Evolutionary conservation across 768 basidiomycete genomes (phyloP).

Genomic region (Rhizopogon vinicolor): DNA sequence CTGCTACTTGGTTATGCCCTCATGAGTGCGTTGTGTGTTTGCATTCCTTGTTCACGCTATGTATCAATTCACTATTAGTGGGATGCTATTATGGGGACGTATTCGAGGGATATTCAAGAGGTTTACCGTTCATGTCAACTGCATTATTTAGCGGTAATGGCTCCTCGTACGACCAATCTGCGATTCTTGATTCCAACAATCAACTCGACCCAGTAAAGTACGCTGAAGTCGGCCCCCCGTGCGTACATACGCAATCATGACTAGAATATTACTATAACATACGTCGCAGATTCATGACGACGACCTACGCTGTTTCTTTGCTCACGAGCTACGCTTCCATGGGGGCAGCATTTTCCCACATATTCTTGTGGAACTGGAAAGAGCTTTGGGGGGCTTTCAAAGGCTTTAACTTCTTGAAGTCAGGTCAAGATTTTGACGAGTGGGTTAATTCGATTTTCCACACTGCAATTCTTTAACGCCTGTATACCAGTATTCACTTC

Average conservation of each 20-base stretch:
- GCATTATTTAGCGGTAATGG: conserved; percentile 32
- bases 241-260: neutral
- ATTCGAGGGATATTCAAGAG: conserved; percentile 33
- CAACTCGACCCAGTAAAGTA: conserved; percentile 7
- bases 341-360: conserved; percentile 37
- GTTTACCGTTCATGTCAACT: conserved; percentile 45
- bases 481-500: conserved; percentile 9
- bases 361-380: conserved; percentile 49
- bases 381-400: conserved; percentile 28
- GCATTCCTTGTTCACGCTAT: neutral
- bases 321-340: conserved; percentile 9
- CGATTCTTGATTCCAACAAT: conserved; percentile 7
- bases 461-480: neutral
- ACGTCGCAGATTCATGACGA: conserved; percentile 9
- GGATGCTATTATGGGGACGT: conserved; percentile 32
- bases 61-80: neutral
- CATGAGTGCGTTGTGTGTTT: conserved; percentile 25
- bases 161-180: conserved; percentile 10
- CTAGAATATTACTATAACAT: conserved; percentile 5
- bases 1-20: conserved; percentile 16
- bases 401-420: conserved; percentile 22
- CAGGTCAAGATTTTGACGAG: conserved; percentile 6
- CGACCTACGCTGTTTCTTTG: conserved; percentile 9
- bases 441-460: neutral
- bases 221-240: conserved; percentile 8